Percentiles rank a stretch among this genome's conserved stretches.
Conservation (phyloP, 2,329 filamentous ascomycete species). For the Fonsecaea pugnacius region DNA sequence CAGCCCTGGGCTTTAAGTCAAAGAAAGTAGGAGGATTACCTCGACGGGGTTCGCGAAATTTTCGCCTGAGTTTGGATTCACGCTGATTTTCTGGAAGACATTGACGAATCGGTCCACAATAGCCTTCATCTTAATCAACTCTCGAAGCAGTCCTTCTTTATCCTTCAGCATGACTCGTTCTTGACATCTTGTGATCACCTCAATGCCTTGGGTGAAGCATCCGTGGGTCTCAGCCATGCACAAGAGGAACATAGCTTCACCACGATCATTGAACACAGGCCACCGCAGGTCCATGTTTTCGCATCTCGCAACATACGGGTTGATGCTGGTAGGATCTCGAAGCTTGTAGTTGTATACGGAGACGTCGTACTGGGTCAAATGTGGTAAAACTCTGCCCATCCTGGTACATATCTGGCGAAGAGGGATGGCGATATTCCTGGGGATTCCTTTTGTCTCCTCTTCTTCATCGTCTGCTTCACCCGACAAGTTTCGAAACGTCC, state of each 20-base stretch:
- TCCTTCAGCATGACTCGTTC: slow-evolving; percentile 27
- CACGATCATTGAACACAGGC: slow-evolving; percentile 30
- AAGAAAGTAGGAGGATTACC: slow-evolving; percentile 7
- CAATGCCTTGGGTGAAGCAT: slow-evolving; percentile 26
- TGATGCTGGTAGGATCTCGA: slow-evolving; percentile 28
- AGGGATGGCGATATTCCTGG: slow-evolving; percentile 26
- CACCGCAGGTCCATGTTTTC: slow-evolving; percentile 30
- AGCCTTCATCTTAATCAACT: slow-evolving; percentile 24
- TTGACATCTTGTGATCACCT: slow-evolving; percentile 28
- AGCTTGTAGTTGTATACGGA: slow-evolving; percentile 30
- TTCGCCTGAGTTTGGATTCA: slow-evolving; percentile 28
- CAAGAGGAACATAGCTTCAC: slow-evolving; percentile 29
- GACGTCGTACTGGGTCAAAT: slow-evolving; percentile 29
- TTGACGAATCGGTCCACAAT: slow-evolving; percentile 28
- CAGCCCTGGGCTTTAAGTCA: not conserved
- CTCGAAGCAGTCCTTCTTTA: slow-evolving; percentile 26
- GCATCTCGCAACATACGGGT: slow-evolving; percentile 28
- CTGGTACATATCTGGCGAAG: slow-evolving; percentile 26
- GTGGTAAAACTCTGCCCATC: slow-evolving; percentile 25
- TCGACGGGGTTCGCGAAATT: slow-evolving; percentile 30
- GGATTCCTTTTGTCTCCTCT: slow-evolving; percentile 27
- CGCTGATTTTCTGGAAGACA: slow-evolving; percentile 29
- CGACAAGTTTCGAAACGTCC: slow-evolving; percentile 20
- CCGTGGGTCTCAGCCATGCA: slow-evolving; percentile 31
- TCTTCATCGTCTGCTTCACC: slow-evolving; percentile 29